Evolutionary conservation across 2,329 filamentous ascomycete genomes (phyloP).

Genomic region (Parascedosporium putredinis): DNA sequence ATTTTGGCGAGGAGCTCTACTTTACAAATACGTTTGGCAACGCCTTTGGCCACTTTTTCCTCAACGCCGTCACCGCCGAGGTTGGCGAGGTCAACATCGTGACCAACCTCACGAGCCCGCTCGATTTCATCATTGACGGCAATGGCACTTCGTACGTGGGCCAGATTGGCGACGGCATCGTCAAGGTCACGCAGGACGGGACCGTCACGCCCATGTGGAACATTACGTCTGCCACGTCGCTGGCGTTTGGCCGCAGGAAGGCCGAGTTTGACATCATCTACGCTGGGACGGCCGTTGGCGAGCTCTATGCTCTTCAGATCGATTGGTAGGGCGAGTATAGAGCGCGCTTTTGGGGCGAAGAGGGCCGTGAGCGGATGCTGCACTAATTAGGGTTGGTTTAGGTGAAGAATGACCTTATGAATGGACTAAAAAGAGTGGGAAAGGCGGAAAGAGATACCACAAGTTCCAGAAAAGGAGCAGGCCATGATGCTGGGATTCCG

Average conservation of each 20-base stretch:
- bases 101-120: conserved; percentile 3
- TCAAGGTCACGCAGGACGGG: not conserved
- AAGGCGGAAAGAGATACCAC: too few relatives aligned
- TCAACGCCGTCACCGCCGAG: conserved; percentile 7
- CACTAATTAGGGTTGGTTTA: too few relatives aligned
- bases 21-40: conserved; percentile 13
- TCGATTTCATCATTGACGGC: conserved; percentile 12
- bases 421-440: too few relatives aligned
- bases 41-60: conserved; percentile 10
- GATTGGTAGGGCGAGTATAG: not conserved
- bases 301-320: not conserved
- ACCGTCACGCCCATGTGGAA: not conserved
- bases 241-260: not conserved
- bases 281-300: not conserved
- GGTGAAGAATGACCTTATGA: too few relatives aligned
- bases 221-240: not conserved
- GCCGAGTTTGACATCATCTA: not conserved
- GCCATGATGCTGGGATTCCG: too few relatives aligned
- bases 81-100: conserved; percentile 11
- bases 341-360: not conserved
- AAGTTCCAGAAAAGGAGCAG: too few relatives aligned
- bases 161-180: not conserved
- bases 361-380: not conserved
- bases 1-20: conserved; percentile 13
- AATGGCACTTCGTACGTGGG: conserved; percentile 12